Evolutionary conservation across 2,329 filamentous ascomycete species (phyloP).

Genomic region (Cercospora berteroae): DNA sequence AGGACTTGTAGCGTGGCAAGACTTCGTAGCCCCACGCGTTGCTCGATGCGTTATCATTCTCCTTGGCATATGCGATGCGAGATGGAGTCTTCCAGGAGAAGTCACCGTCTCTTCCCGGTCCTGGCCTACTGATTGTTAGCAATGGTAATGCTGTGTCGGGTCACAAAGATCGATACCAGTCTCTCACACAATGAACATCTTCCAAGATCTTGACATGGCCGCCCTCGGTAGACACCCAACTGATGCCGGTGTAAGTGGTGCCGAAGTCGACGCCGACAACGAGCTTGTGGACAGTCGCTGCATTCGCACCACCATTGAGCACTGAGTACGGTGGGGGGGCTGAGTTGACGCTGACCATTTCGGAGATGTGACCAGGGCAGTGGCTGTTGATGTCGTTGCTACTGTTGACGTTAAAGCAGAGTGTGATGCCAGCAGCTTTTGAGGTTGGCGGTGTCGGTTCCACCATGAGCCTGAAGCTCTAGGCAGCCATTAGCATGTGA

Average conservation of each 20-base stretch:
- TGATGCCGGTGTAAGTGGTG: conserved; percentile 18
- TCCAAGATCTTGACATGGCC: conserved; percentile 8
- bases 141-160: background rate
- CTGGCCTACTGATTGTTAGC: conserved; percentile 8
- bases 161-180: conserved; percentile 7
- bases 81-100: conserved; percentile 15
- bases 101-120: conserved; percentile 10
- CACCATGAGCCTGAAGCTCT: too few relatives aligned
- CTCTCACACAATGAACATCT: conserved; percentile 12
- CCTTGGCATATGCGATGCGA: conserved; percentile 14
- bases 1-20: background rate
- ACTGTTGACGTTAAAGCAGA: too few relatives aligned
- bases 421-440: too few relatives aligned
- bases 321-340: background rate
- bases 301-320: background rate
- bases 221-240: conserved; percentile 15
- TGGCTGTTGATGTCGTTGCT: too few relatives aligned
- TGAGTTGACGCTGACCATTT: background rate
- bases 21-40: conserved; percentile 16
- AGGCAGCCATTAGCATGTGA: too few relatives aligned
- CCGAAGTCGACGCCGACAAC: conserved; percentile 17
- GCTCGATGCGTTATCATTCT: background rate
- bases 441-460: too few relatives aligned
- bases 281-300: conserved; percentile 13
- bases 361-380: too few relatives aligned